These are phyloP conservation scores for Sarocladium strictum DNA, from an alignment of 2,329 filamentous ascomycete genomes.

Conservation along the genomic window DNA sequence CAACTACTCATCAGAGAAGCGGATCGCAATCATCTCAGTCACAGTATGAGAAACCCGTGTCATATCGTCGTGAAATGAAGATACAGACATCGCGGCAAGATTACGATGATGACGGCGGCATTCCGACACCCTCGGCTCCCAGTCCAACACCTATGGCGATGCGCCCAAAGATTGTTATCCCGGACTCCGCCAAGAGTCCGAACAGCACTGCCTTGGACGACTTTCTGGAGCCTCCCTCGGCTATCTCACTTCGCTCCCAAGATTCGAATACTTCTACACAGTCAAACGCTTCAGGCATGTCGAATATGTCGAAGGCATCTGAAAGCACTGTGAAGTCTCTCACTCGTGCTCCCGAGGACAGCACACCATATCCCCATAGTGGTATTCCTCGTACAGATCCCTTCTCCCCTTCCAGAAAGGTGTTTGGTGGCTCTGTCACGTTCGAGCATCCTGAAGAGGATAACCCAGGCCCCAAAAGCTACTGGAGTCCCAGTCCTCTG, in stretches of 20 bases:
- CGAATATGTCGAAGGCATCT: slow-evolving; percentile 18
- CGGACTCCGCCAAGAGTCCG: slow-evolving; percentile 14
- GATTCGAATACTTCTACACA: slow-evolving; percentile 16
- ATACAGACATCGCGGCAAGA: not conserved
- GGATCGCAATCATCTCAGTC: not conserved
- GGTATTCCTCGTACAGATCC: slow-evolving; percentile 13
- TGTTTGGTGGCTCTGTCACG: slow-evolving; percentile 16
- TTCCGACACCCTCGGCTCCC: slow-evolving; percentile 27
- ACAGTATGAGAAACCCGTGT: not conserved
- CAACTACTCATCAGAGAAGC: not conserved
- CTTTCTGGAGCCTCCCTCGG: not conserved
- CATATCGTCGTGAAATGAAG: not conserved
- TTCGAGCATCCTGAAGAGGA: slow-evolving; percentile 8
- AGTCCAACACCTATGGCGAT: slow-evolving; percentile 25
- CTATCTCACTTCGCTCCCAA: slow-evolving; percentile 12
- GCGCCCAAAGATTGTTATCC: slow-evolving; percentile 24
- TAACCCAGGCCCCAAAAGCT: no score
- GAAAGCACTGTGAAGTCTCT: slow-evolving; percentile 19
- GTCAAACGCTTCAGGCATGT: slow-evolving; percentile 11
- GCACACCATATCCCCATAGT: slow-evolving; percentile 23
- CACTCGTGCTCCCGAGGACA: slow-evolving; percentile 22
- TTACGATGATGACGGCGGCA: not conserved
- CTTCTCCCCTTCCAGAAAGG: slow-evolving; percentile 11
- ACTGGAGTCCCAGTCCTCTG: not conserved
- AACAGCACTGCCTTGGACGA: not conserved